Conservation (phyloP, 78 protist genomes). For the Dictyostelium citrinum region DNA sequence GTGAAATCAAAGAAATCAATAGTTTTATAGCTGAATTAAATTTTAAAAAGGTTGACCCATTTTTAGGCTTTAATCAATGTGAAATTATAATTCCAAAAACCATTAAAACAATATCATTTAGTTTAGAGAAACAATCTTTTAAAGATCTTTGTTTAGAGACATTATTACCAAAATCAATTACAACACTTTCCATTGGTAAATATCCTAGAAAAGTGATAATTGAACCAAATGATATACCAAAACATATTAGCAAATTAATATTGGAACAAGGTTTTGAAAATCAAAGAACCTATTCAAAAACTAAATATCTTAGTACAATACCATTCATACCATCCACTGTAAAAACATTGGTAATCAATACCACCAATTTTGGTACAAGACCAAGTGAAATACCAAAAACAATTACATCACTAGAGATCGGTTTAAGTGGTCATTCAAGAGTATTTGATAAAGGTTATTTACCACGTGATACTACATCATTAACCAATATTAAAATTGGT, state of each 20-base stretch:
- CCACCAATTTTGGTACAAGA: neutral
- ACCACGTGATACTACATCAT: neutral
- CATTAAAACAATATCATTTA: neutral
- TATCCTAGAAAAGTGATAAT: neutral
- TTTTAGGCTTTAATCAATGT: neutral
- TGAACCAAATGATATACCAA: neutral
- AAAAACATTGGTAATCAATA: neutral
- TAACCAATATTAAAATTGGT: neutral
- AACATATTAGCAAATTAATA: neutral
- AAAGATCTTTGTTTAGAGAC: neutral
- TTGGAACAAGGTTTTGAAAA: neutral
- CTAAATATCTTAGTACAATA: neutral
- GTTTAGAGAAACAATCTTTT: neutral
- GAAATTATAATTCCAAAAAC: neutral
- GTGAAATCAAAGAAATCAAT: neutral
- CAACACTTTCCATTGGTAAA: neutral
- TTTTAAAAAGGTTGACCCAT: neutral
- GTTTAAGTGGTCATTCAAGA: neutral
- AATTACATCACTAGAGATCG: neutral
- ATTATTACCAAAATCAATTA: neutral
- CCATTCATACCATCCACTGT: neutral
- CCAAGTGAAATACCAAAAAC: neutral
- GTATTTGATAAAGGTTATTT: neutral
- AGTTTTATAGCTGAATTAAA: neutral
- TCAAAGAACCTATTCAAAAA: neutral